phyloP scores from a whole-genome alignment of 352 stramenopile genomes.

The Phytopythium vexans region DNA sequence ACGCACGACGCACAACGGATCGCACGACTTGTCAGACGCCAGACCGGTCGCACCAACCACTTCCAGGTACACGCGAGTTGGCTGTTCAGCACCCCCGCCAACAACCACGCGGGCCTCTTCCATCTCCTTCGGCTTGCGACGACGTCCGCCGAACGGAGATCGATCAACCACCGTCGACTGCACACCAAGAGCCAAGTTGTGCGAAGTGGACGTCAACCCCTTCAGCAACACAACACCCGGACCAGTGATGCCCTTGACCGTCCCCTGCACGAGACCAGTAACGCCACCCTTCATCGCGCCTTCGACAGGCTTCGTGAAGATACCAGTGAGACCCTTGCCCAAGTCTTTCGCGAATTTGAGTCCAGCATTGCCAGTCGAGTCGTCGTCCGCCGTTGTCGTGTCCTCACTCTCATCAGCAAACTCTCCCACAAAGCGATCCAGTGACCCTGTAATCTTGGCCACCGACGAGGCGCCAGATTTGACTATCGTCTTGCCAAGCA shows the following conservation, averaged over 20 bases:
- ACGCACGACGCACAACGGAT: constrained; percentile 72
- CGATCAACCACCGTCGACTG: constrained; percentile 81
- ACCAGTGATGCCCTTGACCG: constrained; percentile 74
- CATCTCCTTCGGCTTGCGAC: constrained; percentile 66
- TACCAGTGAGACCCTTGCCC: constrained; percentile 78
- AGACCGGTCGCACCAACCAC: constrained; percentile 70
- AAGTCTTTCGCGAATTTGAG: constrained; percentile 87
- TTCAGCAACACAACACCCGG: constrained; percentile 83
- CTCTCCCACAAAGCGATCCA: constrained; percentile 83
- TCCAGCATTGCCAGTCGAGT: constrained; percentile 48
- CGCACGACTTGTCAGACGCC: constrained; percentile 71
- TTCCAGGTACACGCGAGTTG: constrained; percentile 57
- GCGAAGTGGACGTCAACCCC: constrained; percentile 78
- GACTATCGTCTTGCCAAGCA: constrained; percentile 83
- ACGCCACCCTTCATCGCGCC: constrained; percentile 77
- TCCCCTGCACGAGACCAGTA: constrained; percentile 70
- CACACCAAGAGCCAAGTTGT: constrained; percentile 73
- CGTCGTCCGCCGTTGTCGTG: constrained; percentile 9
- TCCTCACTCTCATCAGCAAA: constrained; percentile 57
- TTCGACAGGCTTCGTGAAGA: constrained; percentile 87
- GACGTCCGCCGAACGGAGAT: constrained; percentile 70
- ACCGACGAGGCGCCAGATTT: constrained; percentile 71
- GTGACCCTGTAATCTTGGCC: constrained; percentile 82
- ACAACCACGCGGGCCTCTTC: constrained; percentile 60
- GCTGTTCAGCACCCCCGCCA: constrained; percentile 56